Conservation (phyloP, 495 filamentous ascomycete species). For the Collariella sp. region DNA sequence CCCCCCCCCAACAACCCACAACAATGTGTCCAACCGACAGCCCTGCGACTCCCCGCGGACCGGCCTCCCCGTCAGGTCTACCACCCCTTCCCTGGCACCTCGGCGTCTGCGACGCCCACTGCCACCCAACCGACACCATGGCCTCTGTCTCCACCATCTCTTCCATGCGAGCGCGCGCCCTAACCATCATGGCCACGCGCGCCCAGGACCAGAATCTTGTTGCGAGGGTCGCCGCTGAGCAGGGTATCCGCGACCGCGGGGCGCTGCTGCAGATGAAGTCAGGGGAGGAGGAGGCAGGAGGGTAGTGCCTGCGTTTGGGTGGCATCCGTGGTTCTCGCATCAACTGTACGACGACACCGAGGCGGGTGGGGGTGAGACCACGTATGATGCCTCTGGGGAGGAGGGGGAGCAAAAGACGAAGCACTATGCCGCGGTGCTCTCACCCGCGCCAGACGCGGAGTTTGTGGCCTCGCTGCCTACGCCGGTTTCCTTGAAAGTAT, state of each 20-base stretch:
- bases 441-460: conserved; percentile 38
- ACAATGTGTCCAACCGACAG: conserved; percentile 16
- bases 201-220: conserved; percentile 83
- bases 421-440: conserved; percentile 67
- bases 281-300: conserved; percentile 11
- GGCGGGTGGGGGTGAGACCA: conserved; percentile 24
- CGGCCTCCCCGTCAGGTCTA: conserved; percentile 5
- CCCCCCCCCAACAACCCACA: not conserved
- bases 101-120: conserved; percentile 87
- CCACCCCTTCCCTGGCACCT: conserved; percentile 73
- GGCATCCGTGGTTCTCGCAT: conserved; percentile 98
- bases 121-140: conserved; percentile 98
- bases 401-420: conserved; percentile 40
- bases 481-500: conserved; percentile 58
- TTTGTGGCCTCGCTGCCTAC: conserved; percentile 63
- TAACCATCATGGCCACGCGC: conserved; percentile 88
- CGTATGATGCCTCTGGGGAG: conserved; percentile 30
- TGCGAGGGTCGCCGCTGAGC: conserved; percentile 49
- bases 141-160: conserved; percentile 56
- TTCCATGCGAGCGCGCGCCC: conserved; percentile 62
- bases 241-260: conserved; percentile 21
- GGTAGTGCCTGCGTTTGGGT: conserved; percentile 84
- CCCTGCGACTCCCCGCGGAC: not conserved
- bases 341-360: conserved; percentile 62
- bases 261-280: conserved; percentile 3